A percentile compares a stretch with the other conserved stretches of the same genome.
These are phyloP conservation scores for Tetrastigma voinierianum DNA, from an alignment of 164 flowering plant species.

Conservation along the genomic window DNA sequence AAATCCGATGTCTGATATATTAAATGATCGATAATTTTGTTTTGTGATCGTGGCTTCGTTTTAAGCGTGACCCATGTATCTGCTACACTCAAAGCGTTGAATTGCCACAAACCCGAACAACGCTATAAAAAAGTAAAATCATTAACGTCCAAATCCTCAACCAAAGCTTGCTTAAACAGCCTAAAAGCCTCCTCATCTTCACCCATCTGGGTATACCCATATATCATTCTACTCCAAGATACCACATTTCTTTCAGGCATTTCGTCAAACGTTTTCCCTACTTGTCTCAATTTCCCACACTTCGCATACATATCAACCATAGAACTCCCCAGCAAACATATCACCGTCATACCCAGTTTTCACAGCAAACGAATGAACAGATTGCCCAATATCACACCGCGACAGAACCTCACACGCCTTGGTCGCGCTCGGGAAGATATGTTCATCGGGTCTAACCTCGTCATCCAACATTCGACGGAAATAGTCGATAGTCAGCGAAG, in stretches of 20 bases:
- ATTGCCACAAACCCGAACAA: slow-evolving; percentile 66
- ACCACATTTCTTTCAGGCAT: slow-evolving; percentile 91
- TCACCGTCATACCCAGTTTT: slow-evolving; percentile 58
- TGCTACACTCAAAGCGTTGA: slow-evolving; percentile 64
- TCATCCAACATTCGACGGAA: slow-evolving; percentile 50
- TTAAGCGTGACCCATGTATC: slow-evolving; percentile 75
- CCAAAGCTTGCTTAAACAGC: slow-evolving; percentile 61
- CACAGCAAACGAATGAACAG: slow-evolving; percentile 59
- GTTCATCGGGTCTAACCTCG: slow-evolving; percentile 55
- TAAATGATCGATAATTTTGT: too few relatives aligned
- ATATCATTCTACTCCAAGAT: slow-evolving; percentile 93
- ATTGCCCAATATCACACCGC: slow-evolving; percentile 41
- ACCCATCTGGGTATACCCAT: slow-evolving; percentile 71
- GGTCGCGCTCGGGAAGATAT: slow-evolving; percentile 65
- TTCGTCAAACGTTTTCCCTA: slow-evolving; percentile 70
- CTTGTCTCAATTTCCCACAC: slow-evolving; percentile 51
- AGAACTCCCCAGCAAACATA: slow-evolving; percentile 83
- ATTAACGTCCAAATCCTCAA: slow-evolving; percentile 61
- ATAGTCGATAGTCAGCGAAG: slow-evolving; percentile 48
- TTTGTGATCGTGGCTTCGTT: slow-evolving; percentile 52
- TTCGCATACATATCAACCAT: slow-evolving; percentile 89
- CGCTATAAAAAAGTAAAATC: slow-evolving; percentile 89
- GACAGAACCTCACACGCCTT: slow-evolving; percentile 65
- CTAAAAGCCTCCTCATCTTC: slow-evolving; percentile 70
- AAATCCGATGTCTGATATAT: too few relatives aligned